Conservation (phyloP, 2,329 filamentous ascomycete genomes). For the Aspergillus arachidicola region DNA sequence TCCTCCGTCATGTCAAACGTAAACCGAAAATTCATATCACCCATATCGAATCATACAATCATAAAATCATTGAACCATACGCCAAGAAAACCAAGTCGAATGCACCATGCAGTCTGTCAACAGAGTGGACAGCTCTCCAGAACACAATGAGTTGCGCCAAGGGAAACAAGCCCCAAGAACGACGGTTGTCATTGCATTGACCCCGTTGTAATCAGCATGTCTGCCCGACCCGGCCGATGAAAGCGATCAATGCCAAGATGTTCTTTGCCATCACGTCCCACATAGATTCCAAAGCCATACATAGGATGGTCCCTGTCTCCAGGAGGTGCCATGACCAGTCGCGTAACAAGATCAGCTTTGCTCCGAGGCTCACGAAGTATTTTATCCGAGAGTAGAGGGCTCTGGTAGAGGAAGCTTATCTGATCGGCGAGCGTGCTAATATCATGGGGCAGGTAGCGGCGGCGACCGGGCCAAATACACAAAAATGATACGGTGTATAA, state of each 20-base stretch:
- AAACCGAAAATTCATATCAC: background rate
- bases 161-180: background rate
- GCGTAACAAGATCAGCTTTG: conserved; percentile 68
- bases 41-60: conserved; percentile 1
- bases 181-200: conserved; percentile 22
- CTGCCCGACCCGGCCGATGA: conserved; percentile 43
- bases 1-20: background rate
- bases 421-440: conserved; percentile 74
- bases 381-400: conserved; percentile 70
- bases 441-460: conserved; percentile 70
- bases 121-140: background rate
- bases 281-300: conserved; percentile 61
- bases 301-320: conserved; percentile 41
- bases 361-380: conserved; percentile 70
- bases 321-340: conserved; percentile 61
- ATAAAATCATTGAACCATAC: conserved; percentile 9
- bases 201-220: conserved; percentile 47
- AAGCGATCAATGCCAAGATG: conserved; percentile 63
- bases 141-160: background rate
- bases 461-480: conserved; percentile 63
- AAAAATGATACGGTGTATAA: conserved; percentile 69
- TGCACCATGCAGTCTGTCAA: background rate
- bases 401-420: conserved; percentile 74
- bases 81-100: background rate
- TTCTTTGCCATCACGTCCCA: conserved; percentile 61